A percentile compares a stretch with the other conserved stretches of the same genome.
phyloP scores from a whole-genome alignment of 805 yeast species.

The Candida pseudofarinosa region DNA sequence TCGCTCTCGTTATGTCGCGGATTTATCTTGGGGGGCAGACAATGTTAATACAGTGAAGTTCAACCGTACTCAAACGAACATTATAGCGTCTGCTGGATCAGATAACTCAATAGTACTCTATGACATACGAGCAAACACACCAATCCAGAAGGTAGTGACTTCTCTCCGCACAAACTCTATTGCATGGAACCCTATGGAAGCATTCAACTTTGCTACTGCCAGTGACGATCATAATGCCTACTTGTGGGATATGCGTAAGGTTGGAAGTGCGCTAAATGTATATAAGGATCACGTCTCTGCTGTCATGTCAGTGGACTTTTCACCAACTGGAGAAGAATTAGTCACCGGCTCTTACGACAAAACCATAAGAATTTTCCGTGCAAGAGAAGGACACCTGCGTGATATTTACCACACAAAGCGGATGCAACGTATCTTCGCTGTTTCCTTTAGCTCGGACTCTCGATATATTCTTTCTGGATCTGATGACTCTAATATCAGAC shows the following conservation, averaged over 20 bases:
- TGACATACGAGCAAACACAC: constrained; percentile 85
- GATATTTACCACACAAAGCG: constrained; percentile 96
- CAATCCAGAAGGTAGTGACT: constrained; percentile 86
- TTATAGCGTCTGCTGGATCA: constrained; percentile 78
- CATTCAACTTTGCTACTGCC: constrained; percentile 87
- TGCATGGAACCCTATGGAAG: constrained; percentile 98
- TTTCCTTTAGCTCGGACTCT: constrained; percentile 83
- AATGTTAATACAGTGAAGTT: constrained; percentile 78
- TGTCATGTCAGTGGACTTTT: constrained; percentile 88
- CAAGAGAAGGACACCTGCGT: constrained; percentile 83
- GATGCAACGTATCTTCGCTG: constrained; percentile 91
- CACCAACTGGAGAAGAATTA: constrained; percentile 95
- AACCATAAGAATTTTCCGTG: constrained; percentile 76
- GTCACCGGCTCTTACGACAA: constrained; percentile 95
- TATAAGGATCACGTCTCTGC: constrained; percentile 96
- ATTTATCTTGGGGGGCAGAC: constrained; percentile 96
- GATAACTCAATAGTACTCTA: constrained; percentile 89
- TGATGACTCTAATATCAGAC: constrained; percentile 91
- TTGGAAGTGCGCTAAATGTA: constrained; percentile 75
- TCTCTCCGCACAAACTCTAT: constrained; percentile 79
- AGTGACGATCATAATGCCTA: constrained; percentile 94
- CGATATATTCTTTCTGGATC: constrained; percentile 85
- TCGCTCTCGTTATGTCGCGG: constrained; percentile 71
- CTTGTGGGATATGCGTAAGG: constrained; percentile 93
- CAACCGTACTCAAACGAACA: constrained; percentile 84